Evolutionary conservation across 129 eudicot species (phyloP), one percentile per base, ranked within the genome.

Genomic region (Tanacetum coccineum): DNA sequence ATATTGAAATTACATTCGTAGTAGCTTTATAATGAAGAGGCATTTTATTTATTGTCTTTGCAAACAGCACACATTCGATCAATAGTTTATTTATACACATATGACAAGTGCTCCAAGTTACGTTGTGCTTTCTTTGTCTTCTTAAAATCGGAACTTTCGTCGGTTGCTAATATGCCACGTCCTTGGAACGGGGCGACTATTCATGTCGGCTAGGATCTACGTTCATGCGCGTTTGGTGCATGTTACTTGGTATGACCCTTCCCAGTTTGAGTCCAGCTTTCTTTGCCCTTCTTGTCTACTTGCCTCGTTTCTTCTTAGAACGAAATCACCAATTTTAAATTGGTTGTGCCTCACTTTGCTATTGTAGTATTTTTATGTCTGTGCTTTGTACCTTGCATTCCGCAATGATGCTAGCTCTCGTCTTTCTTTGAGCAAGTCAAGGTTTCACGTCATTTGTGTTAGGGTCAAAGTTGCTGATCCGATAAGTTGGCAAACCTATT

Each of bases 381-480:
- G n/a, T n/a, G n/a, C n/a, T n/a, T n/a, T n/a, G n/a, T n/a, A 49
- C 55, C 55, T 49, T 49, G 55, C 19, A 15, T 49, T 49, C 2
- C 55, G 11, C 14, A 49, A 15, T 9, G 55, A 49, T 14, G 55
- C 13, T 15, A 49, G 3, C 14, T 49, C 55, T 4, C 55, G 2
- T 13, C 55, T 11, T 49, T 49, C 55, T 49, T 49, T 15, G 3
- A 49, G 55, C 14, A 49, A 49, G 13, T 49, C 55, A 0, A 49
- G 55, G n/a, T 49, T 49, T 49, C 1, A 15, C 25, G 4, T 52
- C 57, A 13, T 52, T 52, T n/a, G 20, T 52, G 21, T 18, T 52
- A 13, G 57, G 57, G 15, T 52, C 57, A 52, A 52, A 52, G 17
- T n/a, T 52, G 57, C 25, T 52, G n/a, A n/a, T n/a, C n/a, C n/a